Evolutionary conservation across 2,329 filamentous ascomycete genomes (phyloP), one percentile per base, ranked within the genome.

Genomic region (Neofusicoccum cordaticola): DNA sequence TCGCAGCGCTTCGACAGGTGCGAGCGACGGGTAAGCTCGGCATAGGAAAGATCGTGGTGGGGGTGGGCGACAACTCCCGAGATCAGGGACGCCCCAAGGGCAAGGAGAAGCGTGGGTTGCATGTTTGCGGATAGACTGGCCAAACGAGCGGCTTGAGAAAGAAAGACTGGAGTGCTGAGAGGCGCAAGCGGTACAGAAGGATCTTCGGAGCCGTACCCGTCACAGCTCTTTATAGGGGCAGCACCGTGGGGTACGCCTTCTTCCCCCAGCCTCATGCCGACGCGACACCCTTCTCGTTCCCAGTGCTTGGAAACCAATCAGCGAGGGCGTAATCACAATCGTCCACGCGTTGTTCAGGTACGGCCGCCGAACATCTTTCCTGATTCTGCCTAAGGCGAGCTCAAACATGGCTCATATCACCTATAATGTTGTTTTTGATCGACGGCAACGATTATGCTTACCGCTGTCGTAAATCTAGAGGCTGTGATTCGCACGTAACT

Each of bases 1-100:
- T 64, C 45, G 35, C 62, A 58, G 35, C 47, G 44, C 58, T 62
- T 51, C 34, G 58, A 62, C 12, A 62, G 37, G 37, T 50, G 17
- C 19, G 44, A 50, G 13, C 58, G 58, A 19, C 58, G 58, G 7
- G 44, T 50, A 35, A 62, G 34, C 45, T 62, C 58, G 27, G 44
- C 41, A 19, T 34, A 12, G 42, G 56, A 60, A 15, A 47, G 31
- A 37, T 60, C 56, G 6, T 60, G 56, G 56, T 60, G 56, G 6
- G 56, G 56, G 56, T 60, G 56, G 56, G 56, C 56, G 12, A 44
- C 9, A 27, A 60, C 56, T 4, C 56, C 42, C 37, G 56, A 60
- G 12, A 60, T 39, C 19, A 60, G 27, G 22, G 56, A 47, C 4
- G 56, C 56, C 17, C 56, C 56, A 27, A 60, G 56, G 41, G 56